Evolutionary conservation across 805 yeast species (phyloP), one percentile per base, ranked within the genome.

Genomic region (Lachancea cidri): DNA sequence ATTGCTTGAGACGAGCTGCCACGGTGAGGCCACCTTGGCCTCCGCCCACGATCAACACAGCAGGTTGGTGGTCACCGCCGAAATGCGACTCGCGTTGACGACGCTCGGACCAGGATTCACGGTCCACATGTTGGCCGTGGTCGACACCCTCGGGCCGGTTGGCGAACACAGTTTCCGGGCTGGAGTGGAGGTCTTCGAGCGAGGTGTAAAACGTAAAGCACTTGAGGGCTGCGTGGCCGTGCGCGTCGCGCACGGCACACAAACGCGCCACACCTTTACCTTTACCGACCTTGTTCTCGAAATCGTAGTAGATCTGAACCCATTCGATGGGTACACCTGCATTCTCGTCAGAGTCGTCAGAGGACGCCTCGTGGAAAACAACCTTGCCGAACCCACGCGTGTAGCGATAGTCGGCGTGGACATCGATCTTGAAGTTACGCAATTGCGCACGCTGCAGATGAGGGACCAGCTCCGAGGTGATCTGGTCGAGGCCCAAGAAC

Each of bases 21-120:
- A 61, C 50, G 24, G 66, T 65, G 20, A 71, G 52, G 3, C 74
- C 74, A 45, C 67, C 65, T 52, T 71, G 76, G 17, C 76, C 75
- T 42, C 72, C 76, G 32, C 76, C 75, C 35, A 71, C 68, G 45
- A 71, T 55, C 30, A 71, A 54, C 16, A 70, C 74, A n/a, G 62
- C 37, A 4, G 74, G 75, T 46, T 67, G 64, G 37, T 63, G 60
- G 3, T 50, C 50, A 3, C 52, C 63, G n/a, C 54, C 60, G 46
- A 53, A 62, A 13, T 51, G 47, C 39, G 54, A 55, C n/a, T 59
- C 64, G 11, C 50, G 53, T 6, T 38, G 44, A 45, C 71, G 57
- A 34, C 45, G 41, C 38, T 68, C 72, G n/a, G 58, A 38, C 72
- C 72, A 68, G 0, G 72, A 66, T 42, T 54, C 47, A 44, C 73